Evolutionary conservation across 2,329 filamentous ascomycete genomes (phyloP).

Genomic region (Gaeumannomyces tritici): DNA sequence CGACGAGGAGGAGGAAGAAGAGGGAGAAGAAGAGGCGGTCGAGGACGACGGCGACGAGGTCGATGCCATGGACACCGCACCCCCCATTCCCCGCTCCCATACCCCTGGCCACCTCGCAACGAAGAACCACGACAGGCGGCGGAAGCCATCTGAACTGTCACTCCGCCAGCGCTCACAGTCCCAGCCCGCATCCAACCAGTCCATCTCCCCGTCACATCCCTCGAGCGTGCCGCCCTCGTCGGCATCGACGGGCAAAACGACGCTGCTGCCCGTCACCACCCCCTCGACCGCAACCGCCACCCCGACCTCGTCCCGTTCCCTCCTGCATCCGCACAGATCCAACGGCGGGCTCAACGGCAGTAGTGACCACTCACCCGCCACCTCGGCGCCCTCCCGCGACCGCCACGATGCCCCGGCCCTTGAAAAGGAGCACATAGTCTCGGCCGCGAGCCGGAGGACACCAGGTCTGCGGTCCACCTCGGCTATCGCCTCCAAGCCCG

Average conservation of each 20-base stretch:
- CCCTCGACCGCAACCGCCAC: background rate
- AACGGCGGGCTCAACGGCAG: conserved; percentile 10
- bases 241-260: conserved; percentile 10
- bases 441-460: conserved; percentile 23
- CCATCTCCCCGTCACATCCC: conserved; percentile 17
- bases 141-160: conserved; percentile 40
- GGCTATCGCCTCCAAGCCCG: conserved; percentile 31
- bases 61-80: conserved; percentile 21
- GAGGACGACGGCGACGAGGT: conserved; percentile 17
- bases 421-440: background rate
- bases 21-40: conserved; percentile 16
- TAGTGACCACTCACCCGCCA: conserved; percentile 10
- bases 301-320: conserved; percentile 4
- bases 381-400: conserved; percentile 7
- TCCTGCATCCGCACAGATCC: conserved; percentile 4
- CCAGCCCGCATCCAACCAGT: conserved; percentile 13
- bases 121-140: conserved; percentile 43
- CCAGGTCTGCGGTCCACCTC: conserved; percentile 42
- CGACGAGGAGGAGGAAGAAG: conserved; percentile 19
- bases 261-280: background rate
- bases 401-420: background rate
- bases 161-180: conserved; percentile 47
- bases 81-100: conserved; percentile 43
- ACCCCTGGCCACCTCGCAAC: conserved; percentile 52
- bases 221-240: conserved; percentile 17